Conservation (phyloP, 2,329 filamentous ascomycete genomes). For the Orbilia blumenaviensis region DNA sequence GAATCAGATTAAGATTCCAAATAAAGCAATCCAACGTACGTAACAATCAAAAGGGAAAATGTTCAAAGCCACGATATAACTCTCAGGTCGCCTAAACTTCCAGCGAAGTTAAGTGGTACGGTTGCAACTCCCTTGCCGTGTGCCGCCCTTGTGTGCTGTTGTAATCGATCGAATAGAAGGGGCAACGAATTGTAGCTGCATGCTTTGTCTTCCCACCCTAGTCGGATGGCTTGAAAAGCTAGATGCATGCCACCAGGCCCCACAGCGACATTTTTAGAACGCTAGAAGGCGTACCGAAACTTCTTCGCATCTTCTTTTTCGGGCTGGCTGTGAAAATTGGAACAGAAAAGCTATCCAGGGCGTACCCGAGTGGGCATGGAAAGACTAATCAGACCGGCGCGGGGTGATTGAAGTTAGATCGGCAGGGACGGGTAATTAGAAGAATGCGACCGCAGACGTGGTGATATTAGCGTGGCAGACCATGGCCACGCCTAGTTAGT, state of each 20-base stretch:
- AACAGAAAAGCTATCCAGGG: constrained; percentile 9
- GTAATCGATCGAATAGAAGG: not conserved
- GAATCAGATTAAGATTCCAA: constrained; percentile 41
- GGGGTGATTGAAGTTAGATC: constrained; percentile 34
- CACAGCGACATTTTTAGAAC: constrained; percentile 51
- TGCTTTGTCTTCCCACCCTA: constrained; percentile 2
- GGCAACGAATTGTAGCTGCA: constrained; percentile 15
- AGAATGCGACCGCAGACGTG: not conserved
- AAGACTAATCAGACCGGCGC: constrained; percentile 39
- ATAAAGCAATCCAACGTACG: constrained; percentile 24
- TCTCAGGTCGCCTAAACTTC: constrained; percentile 52
- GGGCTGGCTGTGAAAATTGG: constrained; percentile 11
- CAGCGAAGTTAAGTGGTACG: constrained; percentile 5
- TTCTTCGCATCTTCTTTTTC: constrained; percentile 42
- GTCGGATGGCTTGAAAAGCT: constrained; percentile 38
- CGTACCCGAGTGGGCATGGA: constrained; percentile 14
- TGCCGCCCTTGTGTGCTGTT: not conserved
- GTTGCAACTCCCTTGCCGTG: constrained; percentile 18
- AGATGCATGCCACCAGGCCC: constrained; percentile 10
- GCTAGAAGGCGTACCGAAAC: constrained; percentile 47
- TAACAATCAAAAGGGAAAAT: constrained; percentile 13
- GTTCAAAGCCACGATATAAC: constrained; percentile 33
- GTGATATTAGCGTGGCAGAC: not conserved
- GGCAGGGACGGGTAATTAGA: constrained; percentile 47
- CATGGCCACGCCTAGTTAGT: not conserved